Evolutionary conservation across 768 basidiomycete species (phyloP), one percentile per base, ranked within the genome.

Genomic region (Tulasnella sp.): DNA sequence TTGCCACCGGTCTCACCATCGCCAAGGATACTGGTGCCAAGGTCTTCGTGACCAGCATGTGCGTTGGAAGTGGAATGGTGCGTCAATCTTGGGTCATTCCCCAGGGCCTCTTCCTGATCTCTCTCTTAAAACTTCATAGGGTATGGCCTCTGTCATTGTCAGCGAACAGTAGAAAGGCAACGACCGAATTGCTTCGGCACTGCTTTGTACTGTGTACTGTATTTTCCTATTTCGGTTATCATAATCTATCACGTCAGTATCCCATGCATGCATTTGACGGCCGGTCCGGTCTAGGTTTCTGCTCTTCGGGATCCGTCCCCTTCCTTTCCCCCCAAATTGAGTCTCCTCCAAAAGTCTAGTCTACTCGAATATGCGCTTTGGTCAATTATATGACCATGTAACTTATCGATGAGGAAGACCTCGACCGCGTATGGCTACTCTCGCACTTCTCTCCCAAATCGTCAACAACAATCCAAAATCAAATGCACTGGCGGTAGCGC

Each of bases 31-130:
- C 87, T 63, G 85, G 85, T 17, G 84, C 84, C 29, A 89, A 89
- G 78, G 82, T 96, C 75, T 94, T 96, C 75, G 89, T 91, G 37
- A 95, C 92, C 1, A 89, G 87, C 75, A 96, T 96, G 94, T 95
- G 94, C 78, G 89, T 94, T 77, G 93, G 92, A 7, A 87, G 86
- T 16, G 92, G 93, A 29, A 94, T 94, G 91, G 78, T 75, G 35
- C 16, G 77, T 72, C 26, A 29, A 19, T 9, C 4, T 8, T 34
- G 5, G 14, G 34, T 5, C 39, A 26, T 19, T 5, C 12, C 39
- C 5, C 11, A 12, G 9, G 17, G 6, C 12, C 22, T 41, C 26
- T 16, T 29, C 47, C 42, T 19, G 22, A 16, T 42, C 64, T 36
- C 34, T 26, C 40, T 39, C 37, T 40, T 17, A 3, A 14, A 32